These are phyloP conservation scores for Apodospora peruviana DNA, from an alignment of 495 filamentous ascomycete species.

Conservation along the genomic window DNA sequence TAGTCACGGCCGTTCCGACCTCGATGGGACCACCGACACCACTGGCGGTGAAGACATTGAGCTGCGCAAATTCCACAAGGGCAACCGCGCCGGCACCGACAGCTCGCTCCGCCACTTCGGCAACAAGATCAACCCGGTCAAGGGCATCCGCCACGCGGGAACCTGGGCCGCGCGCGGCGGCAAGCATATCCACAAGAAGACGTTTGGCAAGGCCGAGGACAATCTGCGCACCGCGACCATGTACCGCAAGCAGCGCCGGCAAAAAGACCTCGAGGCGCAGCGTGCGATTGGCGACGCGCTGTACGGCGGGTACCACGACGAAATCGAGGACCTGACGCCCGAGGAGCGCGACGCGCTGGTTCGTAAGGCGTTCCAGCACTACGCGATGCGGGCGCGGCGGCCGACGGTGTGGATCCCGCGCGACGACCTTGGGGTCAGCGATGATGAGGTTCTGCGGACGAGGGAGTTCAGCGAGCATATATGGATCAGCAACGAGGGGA, in stretches of 20 bases:
- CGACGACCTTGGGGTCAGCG: slow-evolving; percentile 83
- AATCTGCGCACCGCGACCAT: slow-evolving; percentile 29
- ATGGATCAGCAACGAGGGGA: slow-evolving; percentile 91
- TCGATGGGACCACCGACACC: not conserved
- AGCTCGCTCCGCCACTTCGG: slow-evolving; percentile 7
- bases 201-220: slow-evolving; percentile 36
- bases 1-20: not conserved
- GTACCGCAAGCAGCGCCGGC: slow-evolving; percentile 35
- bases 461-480: slow-evolving; percentile 72
- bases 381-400: slow-evolving; percentile 75
- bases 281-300: slow-evolving; percentile 67
- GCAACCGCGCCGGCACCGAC: slow-evolving; percentile 16
- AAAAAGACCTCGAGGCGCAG: slow-evolving; percentile 62
- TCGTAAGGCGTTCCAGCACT: slow-evolving; percentile 84
- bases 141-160: slow-evolving; percentile 39
- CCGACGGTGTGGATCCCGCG: slow-evolving; percentile 93
- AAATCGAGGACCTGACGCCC: slow-evolving; percentile 89
- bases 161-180: slow-evolving; percentile 42
- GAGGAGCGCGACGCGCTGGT: slow-evolving; percentile 86
- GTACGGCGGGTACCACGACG: slow-evolving; percentile 81
- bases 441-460: slow-evolving; percentile 82
- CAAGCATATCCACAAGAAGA: slow-evolving; percentile 34
- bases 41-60: slow-evolving; percentile 50
- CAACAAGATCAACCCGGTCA: slow-evolving; percentile 37
- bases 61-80: slow-evolving; percentile 37